A percentile compares a stretch with the other conserved stretches of the same genome.
Evolutionary conservation across 345 rosid species (phyloP).

Genomic region (Populus simonii): DNA sequence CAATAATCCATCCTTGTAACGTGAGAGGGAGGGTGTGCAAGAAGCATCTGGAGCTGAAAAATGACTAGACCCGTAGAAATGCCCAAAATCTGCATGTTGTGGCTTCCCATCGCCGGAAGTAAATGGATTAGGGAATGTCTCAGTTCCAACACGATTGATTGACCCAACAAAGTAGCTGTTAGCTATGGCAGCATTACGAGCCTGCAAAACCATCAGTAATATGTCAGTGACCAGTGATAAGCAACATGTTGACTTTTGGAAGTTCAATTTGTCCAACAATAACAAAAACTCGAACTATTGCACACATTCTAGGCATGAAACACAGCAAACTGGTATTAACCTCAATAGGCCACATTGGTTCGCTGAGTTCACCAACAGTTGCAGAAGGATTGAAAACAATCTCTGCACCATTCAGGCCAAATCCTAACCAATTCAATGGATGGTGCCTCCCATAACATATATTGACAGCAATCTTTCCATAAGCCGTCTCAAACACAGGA

Average conservation of each 20-base stretch:
- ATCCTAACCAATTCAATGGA: conserved; percentile 92
- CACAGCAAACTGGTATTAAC: conserved; percentile 26
- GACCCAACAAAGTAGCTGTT: conserved; percentile 96
- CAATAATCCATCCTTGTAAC: conserved; percentile 70
- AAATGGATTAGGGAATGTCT: conserved; percentile 79
- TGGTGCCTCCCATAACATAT: conserved; percentile 98
- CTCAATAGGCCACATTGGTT: conserved; percentile 99
- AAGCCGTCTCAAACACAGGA: conserved; percentile 90
- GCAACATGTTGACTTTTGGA: not conserved
- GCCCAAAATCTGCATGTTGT: conserved; percentile 78
- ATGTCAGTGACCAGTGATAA: not conserved
- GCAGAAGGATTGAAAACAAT: conserved; percentile 99
- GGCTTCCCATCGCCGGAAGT: conserved; percentile 95
- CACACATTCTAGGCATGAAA: not conserved
- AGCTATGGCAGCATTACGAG: conserved; percentile 92
- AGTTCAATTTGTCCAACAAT: not conserved
- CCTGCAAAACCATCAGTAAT: conserved; percentile 40
- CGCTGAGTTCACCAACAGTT: conserved; percentile 93
- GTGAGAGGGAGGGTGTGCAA: conserved; percentile 83
- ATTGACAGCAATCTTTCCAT: conserved; percentile 80
- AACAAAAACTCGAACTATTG: not conserved
- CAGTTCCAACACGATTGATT: conserved; percentile 95
- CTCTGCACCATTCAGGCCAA: conserved; percentile 96
- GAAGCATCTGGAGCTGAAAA: conserved; percentile 96
- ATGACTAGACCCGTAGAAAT: conserved; percentile 88